Conservation (phyloP, 495 filamentous ascomycete species). For the Aspergillus ellipticus region DNA sequence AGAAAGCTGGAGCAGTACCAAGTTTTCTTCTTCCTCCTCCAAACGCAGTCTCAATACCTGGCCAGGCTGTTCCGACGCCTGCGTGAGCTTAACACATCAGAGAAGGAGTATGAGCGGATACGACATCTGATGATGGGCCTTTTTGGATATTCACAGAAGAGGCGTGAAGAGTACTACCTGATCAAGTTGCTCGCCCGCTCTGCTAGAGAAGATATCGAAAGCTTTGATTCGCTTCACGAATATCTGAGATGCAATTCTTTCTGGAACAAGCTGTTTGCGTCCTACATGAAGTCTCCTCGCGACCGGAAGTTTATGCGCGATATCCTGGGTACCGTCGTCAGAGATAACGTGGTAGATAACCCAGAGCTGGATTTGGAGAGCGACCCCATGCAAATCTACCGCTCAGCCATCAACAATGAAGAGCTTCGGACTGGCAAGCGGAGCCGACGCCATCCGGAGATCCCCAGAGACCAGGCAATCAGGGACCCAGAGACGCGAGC, state of each 20-base stretch:
- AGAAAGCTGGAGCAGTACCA: constrained; percentile 96
- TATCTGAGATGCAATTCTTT: constrained; percentile 89
- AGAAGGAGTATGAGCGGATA: constrained; percentile 88
- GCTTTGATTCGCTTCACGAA: constrained; percentile 69
- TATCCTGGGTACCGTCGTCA: constrained; percentile 75
- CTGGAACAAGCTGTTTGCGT: constrained; percentile 80
- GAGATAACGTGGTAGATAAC: constrained; percentile 87
- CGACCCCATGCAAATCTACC: constrained; percentile 96
- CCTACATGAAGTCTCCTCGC: constrained; percentile 86
- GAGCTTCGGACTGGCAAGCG: constrained; percentile 86
- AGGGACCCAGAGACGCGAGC: constrained; percentile 86
- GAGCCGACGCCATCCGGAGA: constrained; percentile 71
- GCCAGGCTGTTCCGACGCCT: constrained; percentile 80
- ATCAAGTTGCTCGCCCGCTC: constrained; percentile 82
- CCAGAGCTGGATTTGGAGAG: constrained; percentile 89
- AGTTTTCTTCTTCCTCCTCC: constrained; percentile 94
- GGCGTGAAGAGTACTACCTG: constrained; percentile 94
- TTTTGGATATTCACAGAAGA: constrained; percentile 95
- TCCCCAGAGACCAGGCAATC: constrained; percentile 88
- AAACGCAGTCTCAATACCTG: constrained; percentile 94
- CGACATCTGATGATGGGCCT: constrained; percentile 94
- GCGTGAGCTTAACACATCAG: constrained; percentile 77
- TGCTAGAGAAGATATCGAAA: constrained; percentile 81
- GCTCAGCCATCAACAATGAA: constrained; percentile 91
- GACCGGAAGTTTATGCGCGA: constrained; percentile 90